Conservation (phyloP, 2,329 filamentous ascomycete species). For the Aspergillus piperis region DNA sequence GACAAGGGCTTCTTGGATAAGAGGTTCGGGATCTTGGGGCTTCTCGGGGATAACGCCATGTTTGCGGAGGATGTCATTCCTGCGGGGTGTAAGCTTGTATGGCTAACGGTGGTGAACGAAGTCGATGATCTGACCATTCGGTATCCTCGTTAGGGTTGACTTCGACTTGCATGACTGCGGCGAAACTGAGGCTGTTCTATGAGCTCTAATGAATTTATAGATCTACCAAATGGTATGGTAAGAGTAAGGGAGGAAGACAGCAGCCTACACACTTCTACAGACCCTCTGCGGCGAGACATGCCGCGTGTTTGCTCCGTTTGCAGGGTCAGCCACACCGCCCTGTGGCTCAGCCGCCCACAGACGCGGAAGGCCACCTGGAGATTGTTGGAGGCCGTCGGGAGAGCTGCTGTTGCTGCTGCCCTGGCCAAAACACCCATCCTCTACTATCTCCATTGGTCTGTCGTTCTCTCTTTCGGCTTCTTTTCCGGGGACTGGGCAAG, state of each 20-base stretch:
- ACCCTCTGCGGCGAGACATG: slow-evolving; percentile 21
- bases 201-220: background rate
- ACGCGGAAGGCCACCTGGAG: slow-evolving; percentile 46
- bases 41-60: slow-evolving; percentile 98
- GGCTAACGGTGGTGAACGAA: slow-evolving; percentile 14
- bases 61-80: slow-evolving; percentile 98
- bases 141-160: slow-evolving; percentile 96
- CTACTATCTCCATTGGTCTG: slow-evolving; percentile 15
- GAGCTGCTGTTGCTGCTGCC: slow-evolving; percentile 19
- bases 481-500: background rate
- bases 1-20: slow-evolving; percentile 90
- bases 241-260: background rate
- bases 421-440: slow-evolving; percentile 19
- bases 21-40: slow-evolving; percentile 87
- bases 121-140: slow-evolving; percentile 69
- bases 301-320: slow-evolving; percentile 46
- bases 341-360: slow-evolving; percentile 32
- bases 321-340: slow-evolving; percentile 18
- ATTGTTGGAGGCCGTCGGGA: slow-evolving; percentile 23
- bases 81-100: slow-evolving; percentile 42
- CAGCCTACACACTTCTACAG: background rate
- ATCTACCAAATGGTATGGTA: background rate
- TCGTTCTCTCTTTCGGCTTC: slow-evolving; percentile 2
- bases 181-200: background rate
- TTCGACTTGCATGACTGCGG: slow-evolving; percentile 65